Percentiles rank a stretch among this genome's conserved stretches.
phyloP scores from a whole-genome alignment of 768 basidiomycete genomes.

The Kwoniella heveanensis region DNA sequence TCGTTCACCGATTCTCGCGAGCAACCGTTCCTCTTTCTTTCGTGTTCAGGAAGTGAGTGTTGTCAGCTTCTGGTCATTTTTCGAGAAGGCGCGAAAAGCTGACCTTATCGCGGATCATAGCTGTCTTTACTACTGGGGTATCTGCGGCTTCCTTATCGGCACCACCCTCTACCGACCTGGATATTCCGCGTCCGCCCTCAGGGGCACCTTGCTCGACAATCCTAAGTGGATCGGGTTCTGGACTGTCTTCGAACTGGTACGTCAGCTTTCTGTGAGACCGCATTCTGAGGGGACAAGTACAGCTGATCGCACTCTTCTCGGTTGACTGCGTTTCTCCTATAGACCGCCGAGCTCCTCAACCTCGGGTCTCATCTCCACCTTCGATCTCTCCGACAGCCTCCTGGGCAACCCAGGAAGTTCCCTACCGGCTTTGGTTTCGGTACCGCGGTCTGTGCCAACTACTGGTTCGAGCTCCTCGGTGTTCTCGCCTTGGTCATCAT shows the following conservation, averaged over 20 bases:
- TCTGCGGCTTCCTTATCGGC: constrained; percentile 77
- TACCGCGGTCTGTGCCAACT: constrained; percentile 86
- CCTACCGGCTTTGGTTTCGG: constrained; percentile 92
- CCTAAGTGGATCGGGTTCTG: constrained; percentile 69
- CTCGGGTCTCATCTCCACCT: constrained; percentile 77
- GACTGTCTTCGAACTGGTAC: constrained; percentile 72
- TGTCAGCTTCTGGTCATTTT: background rate
- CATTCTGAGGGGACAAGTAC: too few relatives aligned
- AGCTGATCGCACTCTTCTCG: background rate
- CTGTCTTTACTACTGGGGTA: constrained; percentile 83
- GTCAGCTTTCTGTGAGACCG: constrained; percentile 50
- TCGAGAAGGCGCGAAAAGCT: constrained; percentile 12
- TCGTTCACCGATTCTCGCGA: constrained; percentile 93
- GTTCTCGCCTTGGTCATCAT: constrained; percentile 74
- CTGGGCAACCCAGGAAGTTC: constrained; percentile 76
- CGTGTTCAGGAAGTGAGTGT: constrained; percentile 82
- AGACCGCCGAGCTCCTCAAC: constrained; percentile 88
- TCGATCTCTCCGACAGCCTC: constrained; percentile 73
- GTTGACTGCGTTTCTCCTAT: background rate
- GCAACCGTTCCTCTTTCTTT: constrained; percentile 86
- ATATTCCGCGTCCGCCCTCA: constrained; percentile 69
- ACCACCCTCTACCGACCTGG: constrained; percentile 78
- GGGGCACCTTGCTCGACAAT: constrained; percentile 67
- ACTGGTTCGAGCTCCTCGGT: constrained; percentile 81
- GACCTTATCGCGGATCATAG: constrained; percentile 57